phyloP scores from a whole-genome alignment of 495 filamentous ascomycete species.

The Aspergillus nanangensis region DNA sequence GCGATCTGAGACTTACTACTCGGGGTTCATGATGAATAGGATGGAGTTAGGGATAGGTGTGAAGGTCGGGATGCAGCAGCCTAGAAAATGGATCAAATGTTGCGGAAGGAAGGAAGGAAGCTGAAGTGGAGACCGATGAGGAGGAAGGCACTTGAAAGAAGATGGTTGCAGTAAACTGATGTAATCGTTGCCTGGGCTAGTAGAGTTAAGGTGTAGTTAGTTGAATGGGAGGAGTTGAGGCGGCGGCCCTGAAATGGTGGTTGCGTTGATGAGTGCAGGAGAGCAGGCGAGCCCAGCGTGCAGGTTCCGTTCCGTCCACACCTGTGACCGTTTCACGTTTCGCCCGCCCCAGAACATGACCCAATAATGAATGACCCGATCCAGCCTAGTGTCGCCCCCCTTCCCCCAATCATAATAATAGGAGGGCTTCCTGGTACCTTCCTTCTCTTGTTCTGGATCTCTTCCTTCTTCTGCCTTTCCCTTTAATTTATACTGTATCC shows the following conservation, averaged over 20 bases:
- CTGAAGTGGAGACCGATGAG: not conserved
- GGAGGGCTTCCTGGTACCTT: too few relatives aligned
- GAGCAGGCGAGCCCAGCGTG: slow-evolving; percentile 27
- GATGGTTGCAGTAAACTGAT: slow-evolving; percentile 8
- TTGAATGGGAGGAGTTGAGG: slow-evolving; percentile 19
- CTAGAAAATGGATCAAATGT: not conserved
- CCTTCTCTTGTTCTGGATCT: too few relatives aligned
- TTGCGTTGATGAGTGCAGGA: slow-evolving; percentile 29
- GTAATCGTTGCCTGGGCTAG: slow-evolving; percentile 12
- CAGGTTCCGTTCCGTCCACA: slow-evolving; percentile 11
- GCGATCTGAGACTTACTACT: slow-evolving; percentile 66
- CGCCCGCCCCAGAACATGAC: slow-evolving; percentile 1
- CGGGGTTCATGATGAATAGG: slow-evolving; percentile 76
- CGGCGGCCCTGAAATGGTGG: slow-evolving; percentile 19
- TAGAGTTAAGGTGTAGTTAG: too few relatives aligned
- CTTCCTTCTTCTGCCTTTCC: too few relatives aligned
- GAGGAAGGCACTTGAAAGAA: slow-evolving; percentile 1
- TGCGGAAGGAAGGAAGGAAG: not conserved
- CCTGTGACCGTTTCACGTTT: slow-evolving; percentile 26
- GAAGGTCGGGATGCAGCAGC: not conserved
- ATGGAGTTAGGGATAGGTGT: slow-evolving; percentile 2
- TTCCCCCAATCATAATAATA: too few relatives aligned
- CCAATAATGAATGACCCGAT: too few relatives aligned
- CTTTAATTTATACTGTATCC: too few relatives aligned
- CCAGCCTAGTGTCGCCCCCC: slow-evolving; percentile 10